Conservation (phyloP, 1,284 basidiomycete genomes). For the Irpex rosettiformis region DNA sequence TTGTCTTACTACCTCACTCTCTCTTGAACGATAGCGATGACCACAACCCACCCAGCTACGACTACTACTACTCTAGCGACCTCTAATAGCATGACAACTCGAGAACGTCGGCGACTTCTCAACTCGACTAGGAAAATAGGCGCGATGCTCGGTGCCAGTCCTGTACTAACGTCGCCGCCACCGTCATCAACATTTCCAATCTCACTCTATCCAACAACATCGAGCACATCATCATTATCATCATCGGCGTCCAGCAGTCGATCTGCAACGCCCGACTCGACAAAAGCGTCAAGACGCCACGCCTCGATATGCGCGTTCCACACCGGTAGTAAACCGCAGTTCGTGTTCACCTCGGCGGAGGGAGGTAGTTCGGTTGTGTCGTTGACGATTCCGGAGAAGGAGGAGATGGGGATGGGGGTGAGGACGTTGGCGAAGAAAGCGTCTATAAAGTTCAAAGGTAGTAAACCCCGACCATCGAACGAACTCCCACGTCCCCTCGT, state of each 20-base stretch:
- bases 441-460: conserved; percentile 9
- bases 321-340: background rate
- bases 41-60: background rate
- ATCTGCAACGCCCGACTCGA: background rate
- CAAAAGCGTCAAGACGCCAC: conserved; percentile 28
- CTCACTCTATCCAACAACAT: conserved; percentile 10
- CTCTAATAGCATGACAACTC: conserved; percentile 39
- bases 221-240: conserved; percentile 14
- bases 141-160: conserved; percentile 48
- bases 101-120: conserved; percentile 46
- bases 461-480: conserved; percentile 10
- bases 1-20: background rate
- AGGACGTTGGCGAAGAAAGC: conserved; percentile 17
- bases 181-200: conserved; percentile 19
- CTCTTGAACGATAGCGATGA: background rate
- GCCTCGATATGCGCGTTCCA: conserved; percentile 29
- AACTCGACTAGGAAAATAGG: conserved; percentile 54
- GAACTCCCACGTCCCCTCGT: conserved; percentile 28
- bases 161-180: conserved; percentile 21
- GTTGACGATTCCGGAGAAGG: conserved; percentile 15
- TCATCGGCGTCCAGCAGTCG: conserved; percentile 5
- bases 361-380: conserved; percentile 23
- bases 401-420: background rate
- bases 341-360: conserved; percentile 16
- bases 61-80: conserved; percentile 31